Evolutionary conservation across 1,139 yeast species (phyloP).

Genomic region (Pichia cactophila): DNA sequence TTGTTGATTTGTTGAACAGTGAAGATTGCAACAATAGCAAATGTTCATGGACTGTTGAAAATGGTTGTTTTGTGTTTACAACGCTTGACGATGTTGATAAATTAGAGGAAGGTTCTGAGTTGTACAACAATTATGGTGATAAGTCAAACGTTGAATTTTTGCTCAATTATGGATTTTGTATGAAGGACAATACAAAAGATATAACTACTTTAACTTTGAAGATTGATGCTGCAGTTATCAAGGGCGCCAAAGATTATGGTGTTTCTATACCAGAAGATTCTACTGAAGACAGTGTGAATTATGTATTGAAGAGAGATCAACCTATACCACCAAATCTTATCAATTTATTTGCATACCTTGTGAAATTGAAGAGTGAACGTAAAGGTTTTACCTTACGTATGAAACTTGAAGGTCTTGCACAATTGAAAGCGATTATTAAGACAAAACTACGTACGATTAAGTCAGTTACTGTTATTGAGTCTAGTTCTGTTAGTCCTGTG

Average conservation of each 20-base stretch:
- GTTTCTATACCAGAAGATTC: constrained; percentile 35
- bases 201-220: constrained; percentile 39
- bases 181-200: constrained; percentile 56
- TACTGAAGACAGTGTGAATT: constrained; percentile 30
- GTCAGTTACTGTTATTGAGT: constrained; percentile 11
- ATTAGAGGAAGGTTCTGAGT: constrained; percentile 39
- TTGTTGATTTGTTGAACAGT: constrained; percentile 75
- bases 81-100: constrained; percentile 25
- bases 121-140: constrained; percentile 78
- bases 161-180: constrained; percentile 61
- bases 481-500: constrained; percentile 8
- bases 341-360: constrained; percentile 45
- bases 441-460: constrained; percentile 36
- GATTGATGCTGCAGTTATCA: constrained; percentile 17
- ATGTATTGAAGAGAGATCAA: constrained; percentile 14
- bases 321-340: constrained; percentile 41
- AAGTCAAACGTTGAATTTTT: constrained; percentile 76
- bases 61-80: constrained; percentile 25
- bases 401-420: constrained; percentile 52
- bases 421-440: constrained; percentile 45
- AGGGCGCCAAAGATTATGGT: constrained; percentile 19
- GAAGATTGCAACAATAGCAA: constrained; percentile 38
- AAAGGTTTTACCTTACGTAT: constrained; percentile 39
- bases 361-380: constrained; percentile 31
- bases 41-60: constrained; percentile 54